Evolutionary conservation across 2,329 filamentous ascomycete species (phyloP), one percentile per base, ranked within the genome.

Genomic region (Neonectria hederae): DNA sequence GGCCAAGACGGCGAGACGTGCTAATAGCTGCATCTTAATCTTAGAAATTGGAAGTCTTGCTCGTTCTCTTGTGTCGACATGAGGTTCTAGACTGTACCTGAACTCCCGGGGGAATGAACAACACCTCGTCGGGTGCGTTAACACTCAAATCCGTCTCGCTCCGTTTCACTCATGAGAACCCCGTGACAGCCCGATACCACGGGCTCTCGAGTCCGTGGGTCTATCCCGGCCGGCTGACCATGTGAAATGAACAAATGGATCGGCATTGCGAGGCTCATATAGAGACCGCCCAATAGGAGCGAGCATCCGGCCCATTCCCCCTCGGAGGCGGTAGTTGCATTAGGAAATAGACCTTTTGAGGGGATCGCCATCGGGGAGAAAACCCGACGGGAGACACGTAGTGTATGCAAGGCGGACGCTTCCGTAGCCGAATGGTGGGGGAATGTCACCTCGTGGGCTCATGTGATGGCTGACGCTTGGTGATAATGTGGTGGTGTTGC

Each of bases 11-110:
- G 32, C 55, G 30, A 60, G 35, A 17, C 46, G 51, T 21, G 17
- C n/a, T n/a, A 45, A 49, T 5, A 56, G 17, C 11, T 46, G 53
- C 62, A 64, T 64, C 26, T 24, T 22, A 24, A 45, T 64, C 26
- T 24, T 22, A 24, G 38, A 55, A 4, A 6, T 8, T 46, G 21
- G 21, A 9, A n/a, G 6, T 26, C 24, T 19, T 14, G 8, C 9
- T 30, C 8, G 11, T 24, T 9, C 5, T 26, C n/a, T 24, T 57
- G 28, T 14, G 19, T 24, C 19, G 26, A 35, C 26, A 11, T 19
- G 19, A n/a, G 40, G 24, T 38, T 21, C 46, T 57, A 48, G 53
- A 24, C 19, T 24, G 24, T 11, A 46, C 11, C 2, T 5, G 51
- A 21, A n/a, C n/a, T n/a, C n/a, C n/a, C n/a, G 19, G 9, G 26